Evolutionary conservation across 306 rosid genomes (phyloP).

Genomic region (Quercus suber): DNA sequence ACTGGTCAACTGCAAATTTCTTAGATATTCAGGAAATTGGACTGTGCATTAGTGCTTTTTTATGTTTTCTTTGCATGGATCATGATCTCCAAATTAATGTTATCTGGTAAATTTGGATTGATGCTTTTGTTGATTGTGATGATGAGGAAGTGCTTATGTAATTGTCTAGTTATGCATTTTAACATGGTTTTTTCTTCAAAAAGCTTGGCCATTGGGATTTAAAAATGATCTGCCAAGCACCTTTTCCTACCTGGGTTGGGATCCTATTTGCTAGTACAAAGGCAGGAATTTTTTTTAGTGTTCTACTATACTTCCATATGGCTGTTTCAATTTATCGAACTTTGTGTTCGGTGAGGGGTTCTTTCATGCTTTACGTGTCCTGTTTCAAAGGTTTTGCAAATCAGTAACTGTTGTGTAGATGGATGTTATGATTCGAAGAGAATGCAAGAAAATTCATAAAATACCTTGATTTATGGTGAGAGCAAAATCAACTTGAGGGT

Average conservation of each 20-base stretch:
- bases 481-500: too few species aligned
- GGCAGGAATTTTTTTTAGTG: not conserved
- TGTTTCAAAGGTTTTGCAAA: not conserved
- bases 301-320: not conserved
- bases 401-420: not conserved
- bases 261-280: not conserved
- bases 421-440: not conserved
- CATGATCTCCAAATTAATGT: not conserved
- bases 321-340: not conserved
- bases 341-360: not conserved
- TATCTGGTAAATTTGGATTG: not conserved
- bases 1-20: not conserved
- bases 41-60: not conserved
- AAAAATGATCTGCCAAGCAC: not conserved
- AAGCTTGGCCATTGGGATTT: not conserved
- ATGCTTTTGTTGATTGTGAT: not conserved
- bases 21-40: not conserved
- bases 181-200: not conserved
- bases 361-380: not conserved
- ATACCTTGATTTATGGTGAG: not conserved
- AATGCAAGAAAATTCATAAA: not conserved
- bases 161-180: not conserved
- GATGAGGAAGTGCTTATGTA: not conserved
- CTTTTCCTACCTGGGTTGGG: not conserved
- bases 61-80: not conserved